These are phyloP conservation scores for Monosiga brevicollis DNA, from an alignment of 78 protist species.

Conservation along the genomic window DNA sequence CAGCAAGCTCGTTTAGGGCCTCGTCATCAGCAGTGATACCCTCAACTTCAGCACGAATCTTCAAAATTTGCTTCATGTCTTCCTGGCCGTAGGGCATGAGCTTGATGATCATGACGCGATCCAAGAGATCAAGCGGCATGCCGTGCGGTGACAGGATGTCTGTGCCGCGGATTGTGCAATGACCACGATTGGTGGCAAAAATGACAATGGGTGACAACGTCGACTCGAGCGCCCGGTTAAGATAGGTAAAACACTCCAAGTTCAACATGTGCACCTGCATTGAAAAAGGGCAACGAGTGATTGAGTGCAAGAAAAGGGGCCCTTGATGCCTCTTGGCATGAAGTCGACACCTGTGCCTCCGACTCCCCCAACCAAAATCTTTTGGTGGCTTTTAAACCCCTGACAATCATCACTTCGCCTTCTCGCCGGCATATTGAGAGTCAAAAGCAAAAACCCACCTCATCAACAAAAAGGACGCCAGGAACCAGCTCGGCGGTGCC, in stretches of 20 bases:
- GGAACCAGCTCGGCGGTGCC: conserved; percentile 99
- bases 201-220: conserved; percentile 97
- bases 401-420: no score
- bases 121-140: conserved; percentile 91
- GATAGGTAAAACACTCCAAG: conserved; percentile 98
- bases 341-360: no score
- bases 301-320: background rate
- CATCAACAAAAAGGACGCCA: conserved; percentile 99
- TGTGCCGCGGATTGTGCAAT: conserved; percentile 80
- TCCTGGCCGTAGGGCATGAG: conserved; percentile 82
- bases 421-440: no score
- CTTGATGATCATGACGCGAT: conserved; percentile 91
- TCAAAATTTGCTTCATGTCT: conserved; percentile 71
- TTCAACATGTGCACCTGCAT: conserved; percentile 98
- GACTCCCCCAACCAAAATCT: no score
- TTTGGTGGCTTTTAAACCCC: no score
- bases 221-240: conserved; percentile 97
- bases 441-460: conserved; percentile 55
- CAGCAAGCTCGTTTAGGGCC: conserved; percentile 57
- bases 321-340: background rate
- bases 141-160: conserved; percentile 92
- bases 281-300: background rate
- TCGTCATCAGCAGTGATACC: conserved; percentile 63
- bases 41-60: conserved; percentile 84
- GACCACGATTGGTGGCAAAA: conserved; percentile 99